A percentile compares a stretch with the other conserved stretches of the same genome.
Evolutionary conservation across 352 stramenopile species (phyloP).

Genomic region (Pythium volutum): DNA sequence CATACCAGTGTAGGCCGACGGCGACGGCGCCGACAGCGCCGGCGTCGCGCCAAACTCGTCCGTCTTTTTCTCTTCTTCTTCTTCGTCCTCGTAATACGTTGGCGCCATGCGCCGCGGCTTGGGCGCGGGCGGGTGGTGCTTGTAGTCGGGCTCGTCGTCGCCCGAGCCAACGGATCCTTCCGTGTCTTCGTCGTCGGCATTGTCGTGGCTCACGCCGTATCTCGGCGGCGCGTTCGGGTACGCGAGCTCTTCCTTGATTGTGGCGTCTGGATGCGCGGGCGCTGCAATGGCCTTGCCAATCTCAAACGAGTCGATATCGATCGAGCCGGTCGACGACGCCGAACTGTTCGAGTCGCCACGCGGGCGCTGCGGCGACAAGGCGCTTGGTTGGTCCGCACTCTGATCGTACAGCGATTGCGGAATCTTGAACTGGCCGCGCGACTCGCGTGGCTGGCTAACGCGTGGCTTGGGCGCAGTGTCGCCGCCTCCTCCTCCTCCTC

Average conservation of each 20-base stretch:
- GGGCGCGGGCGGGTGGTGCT: neutral
- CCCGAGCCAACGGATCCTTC: slow-evolving; percentile 26
- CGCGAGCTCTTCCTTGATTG: slow-evolving; percentile 1
- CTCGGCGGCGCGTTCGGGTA: slow-evolving; percentile 7
- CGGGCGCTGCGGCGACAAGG: slow-evolving; percentile 8
- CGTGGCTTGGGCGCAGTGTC: too few relatives aligned
- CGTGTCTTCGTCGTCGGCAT: slow-evolving; percentile 22
- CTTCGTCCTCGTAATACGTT: slow-evolving; percentile 27
- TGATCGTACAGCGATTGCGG: slow-evolving; percentile 30
- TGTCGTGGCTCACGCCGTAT: too few relatives aligned
- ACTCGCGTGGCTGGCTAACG: too few relatives aligned
- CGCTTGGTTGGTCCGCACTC: slow-evolving; percentile 7
- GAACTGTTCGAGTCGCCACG: slow-evolving; percentile 50
- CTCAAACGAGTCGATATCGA: slow-evolving; percentile 70
- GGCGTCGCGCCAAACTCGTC: slow-evolving; percentile 44
- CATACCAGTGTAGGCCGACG: slow-evolving; percentile 37
- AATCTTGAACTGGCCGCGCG: slow-evolving; percentile 28
- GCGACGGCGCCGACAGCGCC: slow-evolving; percentile 39
- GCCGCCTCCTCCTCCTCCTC: neutral
- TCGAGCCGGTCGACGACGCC: slow-evolving; percentile 59
- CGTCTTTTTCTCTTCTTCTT: slow-evolving; percentile 62
- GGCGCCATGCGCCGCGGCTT: slow-evolving; percentile 7
- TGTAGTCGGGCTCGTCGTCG: slow-evolving; percentile 19
- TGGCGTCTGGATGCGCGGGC: neutral
- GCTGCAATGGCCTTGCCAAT: slow-evolving; percentile 13